Base-by-base conservation (phyloP, 805 yeast genomes). In the Yamadazyma paraphyllophila region DNA sequence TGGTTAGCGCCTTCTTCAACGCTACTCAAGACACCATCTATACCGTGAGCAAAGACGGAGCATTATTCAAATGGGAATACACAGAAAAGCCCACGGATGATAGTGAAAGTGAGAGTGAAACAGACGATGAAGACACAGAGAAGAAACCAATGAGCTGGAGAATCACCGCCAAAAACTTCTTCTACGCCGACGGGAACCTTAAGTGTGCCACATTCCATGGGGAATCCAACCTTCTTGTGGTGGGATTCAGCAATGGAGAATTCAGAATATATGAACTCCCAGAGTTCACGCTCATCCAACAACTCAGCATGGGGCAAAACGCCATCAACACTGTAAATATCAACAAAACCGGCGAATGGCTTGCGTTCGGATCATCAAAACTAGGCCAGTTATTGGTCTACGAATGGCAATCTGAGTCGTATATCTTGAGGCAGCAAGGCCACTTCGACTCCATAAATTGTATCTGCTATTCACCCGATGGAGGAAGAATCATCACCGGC, bases 331-430 rank as follows among this genome's bases (percentile, higher is more conserved):
- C 90, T 2, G 92, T 94, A 2, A 66, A 81, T 9, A 78, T 94
- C 32, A 94, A 92, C 62, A 66, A 74, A 2, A 73, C 91, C 6
- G 99, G 99, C 29, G 99, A 94, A 64, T 94, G 99, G 99, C 72
- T 94, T 27, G 96, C 97, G 0, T 88, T 94, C 64, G 99, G 99
- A 4, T 90, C 97, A 0, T 69, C 89, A 29, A 83, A 82, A 59
- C 65, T 88, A 25, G 99, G 99, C n/a, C 99, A 94, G 67, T 69
- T 94, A 48, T 69, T 94, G 46, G 99, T 94, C 0, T 94, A 96
- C 73, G 99, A 94, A 73, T 94, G 99, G 99, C 97, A 94, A 69
- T 87, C 96, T 4, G 99, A 94, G 63, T 88, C 97, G 0, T 94
- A 92, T 61, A 85, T 94, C 39, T 72, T 94, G 53, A 91, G 92